A percentile compares a stretch with the other conserved stretches of the same genome.
phyloP scores from a whole-genome alignment of 306 rosid species.

The Hylodesmum podocarpum region DNA sequence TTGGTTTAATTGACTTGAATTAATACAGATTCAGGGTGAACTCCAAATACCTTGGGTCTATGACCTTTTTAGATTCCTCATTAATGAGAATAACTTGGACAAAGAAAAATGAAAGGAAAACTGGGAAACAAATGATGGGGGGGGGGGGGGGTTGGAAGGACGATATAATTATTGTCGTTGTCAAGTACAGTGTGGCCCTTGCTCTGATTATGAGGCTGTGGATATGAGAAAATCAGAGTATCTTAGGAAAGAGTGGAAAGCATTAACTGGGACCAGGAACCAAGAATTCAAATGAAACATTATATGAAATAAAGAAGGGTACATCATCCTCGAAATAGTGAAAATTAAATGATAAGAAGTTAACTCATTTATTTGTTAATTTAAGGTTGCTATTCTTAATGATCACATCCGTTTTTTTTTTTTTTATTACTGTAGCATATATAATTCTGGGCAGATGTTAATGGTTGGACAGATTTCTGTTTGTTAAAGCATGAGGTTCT shows the following conservation, averaged over 20 bases:
- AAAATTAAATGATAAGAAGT: neutral
- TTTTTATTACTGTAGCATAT: neutral
- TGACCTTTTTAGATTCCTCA: neutral
- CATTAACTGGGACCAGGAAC: neutral
- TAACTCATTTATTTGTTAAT: neutral
- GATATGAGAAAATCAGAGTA: neutral
- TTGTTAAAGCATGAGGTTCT: slow-evolving; percentile 24
- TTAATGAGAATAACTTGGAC: slow-evolving; percentile 5
- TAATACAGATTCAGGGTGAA: neutral
- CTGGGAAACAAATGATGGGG: neutral
- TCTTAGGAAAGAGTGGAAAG: neutral
- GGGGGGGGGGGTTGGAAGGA: too few species aligned
- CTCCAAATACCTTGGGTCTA: neutral
- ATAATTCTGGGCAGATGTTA: neutral
- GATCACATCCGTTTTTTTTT: neutral
- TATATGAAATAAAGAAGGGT: neutral
- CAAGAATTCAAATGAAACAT: slow-evolving; percentile 16
- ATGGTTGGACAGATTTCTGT: slow-evolving; percentile 23
- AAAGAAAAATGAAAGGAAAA: neutral
- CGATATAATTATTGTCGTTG: neutral
- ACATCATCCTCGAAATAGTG: slow-evolving; percentile 1
- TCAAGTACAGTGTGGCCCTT: slow-evolving; percentile 12
- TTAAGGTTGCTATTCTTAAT: slow-evolving; percentile 6
- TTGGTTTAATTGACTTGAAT: neutral
- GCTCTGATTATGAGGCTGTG: slow-evolving; percentile 21